These are phyloP conservation scores for Ganoderma sp. DNA, from an alignment of 1,284 basidiomycete species.

Conservation along the genomic window DNA sequence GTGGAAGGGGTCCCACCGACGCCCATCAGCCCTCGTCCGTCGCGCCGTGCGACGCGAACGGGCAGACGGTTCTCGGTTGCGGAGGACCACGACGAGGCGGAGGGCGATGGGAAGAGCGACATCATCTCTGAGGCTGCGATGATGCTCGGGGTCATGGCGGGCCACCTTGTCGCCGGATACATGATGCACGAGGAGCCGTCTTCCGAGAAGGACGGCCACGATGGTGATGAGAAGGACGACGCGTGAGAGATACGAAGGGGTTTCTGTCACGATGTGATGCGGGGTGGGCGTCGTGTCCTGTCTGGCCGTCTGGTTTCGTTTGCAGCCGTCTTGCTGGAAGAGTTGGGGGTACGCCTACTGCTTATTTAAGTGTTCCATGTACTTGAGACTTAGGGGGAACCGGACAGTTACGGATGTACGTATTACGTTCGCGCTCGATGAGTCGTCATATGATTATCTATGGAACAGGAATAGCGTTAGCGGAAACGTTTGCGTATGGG, in stretches of 20 bases:
- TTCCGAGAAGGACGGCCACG: background rate
- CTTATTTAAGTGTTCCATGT: background rate
- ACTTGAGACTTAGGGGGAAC: background rate
- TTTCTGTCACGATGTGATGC: background rate
- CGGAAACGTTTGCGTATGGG: background rate
- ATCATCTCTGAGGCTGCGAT: background rate
- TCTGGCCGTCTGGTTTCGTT: background rate
- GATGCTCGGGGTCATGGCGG: background rate
- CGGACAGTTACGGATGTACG: background rate
- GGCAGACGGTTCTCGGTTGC: slow-evolving; percentile 6
- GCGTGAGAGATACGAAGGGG: background rate
- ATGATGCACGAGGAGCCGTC: background rate
- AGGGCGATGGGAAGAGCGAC: background rate
- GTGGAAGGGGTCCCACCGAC: background rate
- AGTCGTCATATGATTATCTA: background rate
- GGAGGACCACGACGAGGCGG: background rate
- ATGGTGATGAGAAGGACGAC: background rate
- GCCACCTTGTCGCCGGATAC: background rate
- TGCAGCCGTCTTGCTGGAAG: background rate
- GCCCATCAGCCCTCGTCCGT: slow-evolving; percentile 7
- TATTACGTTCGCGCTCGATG: background rate
- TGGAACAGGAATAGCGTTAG: background rate
- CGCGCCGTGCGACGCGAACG: slow-evolving; percentile 11
- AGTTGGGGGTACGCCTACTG: background rate
- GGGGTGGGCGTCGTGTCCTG: background rate